Evolutionary conservation across 2,329 filamentous ascomycete genomes (phyloP).

Genomic region (Neonectria ditissima): DNA sequence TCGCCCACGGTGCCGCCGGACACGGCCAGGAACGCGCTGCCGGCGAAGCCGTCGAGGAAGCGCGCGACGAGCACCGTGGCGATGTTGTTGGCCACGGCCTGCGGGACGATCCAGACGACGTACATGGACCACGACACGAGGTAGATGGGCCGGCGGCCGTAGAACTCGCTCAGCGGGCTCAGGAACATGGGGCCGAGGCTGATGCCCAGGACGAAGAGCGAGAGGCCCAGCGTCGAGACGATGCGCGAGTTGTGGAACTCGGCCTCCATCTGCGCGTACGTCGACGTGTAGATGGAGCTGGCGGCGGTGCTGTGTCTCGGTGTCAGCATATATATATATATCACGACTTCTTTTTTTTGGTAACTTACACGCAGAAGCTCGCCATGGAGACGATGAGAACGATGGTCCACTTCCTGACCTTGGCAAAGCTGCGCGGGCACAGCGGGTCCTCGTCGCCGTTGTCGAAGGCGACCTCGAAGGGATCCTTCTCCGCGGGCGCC

Average conservation of each 20-base stretch:
- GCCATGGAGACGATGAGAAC: conserved; percentile 79
- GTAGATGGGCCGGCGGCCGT: conserved; percentile 85
- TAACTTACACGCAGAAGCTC: conserved; percentile 82
- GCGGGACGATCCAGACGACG: conserved; percentile 83
- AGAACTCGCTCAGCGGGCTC: conserved; percentile 79
- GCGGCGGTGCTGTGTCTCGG: conserved; percentile 83
- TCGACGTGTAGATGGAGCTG: conserved; percentile 89
- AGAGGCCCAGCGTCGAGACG: conserved; percentile 83
- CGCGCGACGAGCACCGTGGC: conserved; percentile 80
- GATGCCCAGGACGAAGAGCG: conserved; percentile 83
- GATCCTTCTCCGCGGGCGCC: conserved; percentile 52
- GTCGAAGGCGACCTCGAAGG: conserved; percentile 81
- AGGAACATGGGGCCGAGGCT: conserved; percentile 72
- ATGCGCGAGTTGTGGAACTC: conserved; percentile 80
- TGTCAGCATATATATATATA: background rate
- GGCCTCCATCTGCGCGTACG: conserved; percentile 79
- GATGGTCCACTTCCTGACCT: conserved; percentile 81
- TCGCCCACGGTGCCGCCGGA: conserved; percentile 90
- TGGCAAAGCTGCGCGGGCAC: conserved; percentile 77
- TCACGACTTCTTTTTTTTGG: too few relatives aligned
- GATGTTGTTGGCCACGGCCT: conserved; percentile 85
- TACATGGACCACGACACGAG: conserved; percentile 79
- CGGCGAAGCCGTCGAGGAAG: conserved; percentile 81
- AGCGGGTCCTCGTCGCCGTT: conserved; percentile 76
- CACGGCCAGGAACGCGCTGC: conserved; percentile 77